Evolutionary conservation across 257 asterid genomes (phyloP), one percentile per base, ranked within the genome.

Genomic region (Solanum tacnaense): DNA sequence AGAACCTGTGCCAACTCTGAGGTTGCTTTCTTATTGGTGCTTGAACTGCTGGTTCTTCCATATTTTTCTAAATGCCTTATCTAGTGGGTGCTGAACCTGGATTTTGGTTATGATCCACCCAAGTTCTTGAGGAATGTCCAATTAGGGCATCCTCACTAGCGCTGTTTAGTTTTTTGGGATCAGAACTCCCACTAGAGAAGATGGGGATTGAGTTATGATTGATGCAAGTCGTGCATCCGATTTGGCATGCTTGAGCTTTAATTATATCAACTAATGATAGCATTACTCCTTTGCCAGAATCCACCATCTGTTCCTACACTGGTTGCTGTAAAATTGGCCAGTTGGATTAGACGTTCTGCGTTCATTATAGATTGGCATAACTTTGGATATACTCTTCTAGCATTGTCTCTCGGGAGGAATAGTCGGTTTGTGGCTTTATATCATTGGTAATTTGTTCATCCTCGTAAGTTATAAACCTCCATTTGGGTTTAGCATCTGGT

Each of bases 231-330:
- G 71, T 12, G 15, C 71, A 62, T n/a, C 71, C 16, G 36, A n/a
- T 85, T 72, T 84, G 84, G 34, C 58, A 18, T 85, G 71, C 79
- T 76, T 56, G 71, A 86, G 46, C 84, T 84, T 44, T 86, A 84
- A 76, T 76, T 87, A 58, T 84, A 65, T 46, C 76, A 71, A 49
- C 36, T 74, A 56, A 35, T 87, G 49, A 5, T 88, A 65, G 68
- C 34, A 52, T 87, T 84, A 88, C 86, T 86, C 41, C 84, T 89
- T 88, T 88, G 89, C 88, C 93, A 97, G 99, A 97, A 97, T 92
- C 99, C 99, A 89, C 99, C 99, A 62, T 97, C 98, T 87, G 98
- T 96, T 92, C 99, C 99, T 84, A 94, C 99, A 87, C 91, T 97
- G 87, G 97, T 97, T 76, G 99, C 92, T 89, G 98, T 96, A 89